These are phyloP conservation scores for Cenchrus americanus DNA, from an alignment of 176 grass and related monocot species.

Conservation along the genomic window DNA sequence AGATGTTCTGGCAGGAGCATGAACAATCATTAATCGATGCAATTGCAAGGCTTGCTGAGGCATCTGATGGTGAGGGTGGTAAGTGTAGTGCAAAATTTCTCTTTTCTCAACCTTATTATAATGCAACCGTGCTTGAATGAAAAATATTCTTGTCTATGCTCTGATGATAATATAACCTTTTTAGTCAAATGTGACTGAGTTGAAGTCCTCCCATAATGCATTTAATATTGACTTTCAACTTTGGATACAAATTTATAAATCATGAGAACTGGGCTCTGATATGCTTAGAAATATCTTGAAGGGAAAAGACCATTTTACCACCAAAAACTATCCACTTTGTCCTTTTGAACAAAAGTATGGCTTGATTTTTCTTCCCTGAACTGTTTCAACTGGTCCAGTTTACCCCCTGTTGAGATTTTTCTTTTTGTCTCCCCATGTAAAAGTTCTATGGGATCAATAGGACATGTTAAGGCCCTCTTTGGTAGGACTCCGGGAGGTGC, in stretches of 20 bases:
- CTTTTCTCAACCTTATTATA: not conserved
- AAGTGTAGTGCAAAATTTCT: constrained; percentile 28
- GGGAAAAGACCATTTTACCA: not conserved
- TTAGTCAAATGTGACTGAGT: not conserved
- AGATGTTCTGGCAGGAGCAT: constrained; percentile 57
- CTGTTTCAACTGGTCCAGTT: too few species aligned
- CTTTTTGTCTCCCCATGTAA: not conserved
- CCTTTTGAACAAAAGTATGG: not conserved
- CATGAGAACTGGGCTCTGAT: not conserved
- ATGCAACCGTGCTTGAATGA: not conserved
- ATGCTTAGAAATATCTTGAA: not conserved
- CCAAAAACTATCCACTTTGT: too few species aligned
- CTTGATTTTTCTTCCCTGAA: not conserved
- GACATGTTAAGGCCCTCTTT: not conserved
- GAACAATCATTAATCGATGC: constrained; percentile 75
- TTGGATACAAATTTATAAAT: not conserved
- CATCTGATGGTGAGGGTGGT: constrained; percentile 78
- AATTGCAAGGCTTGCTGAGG: constrained; percentile 66
- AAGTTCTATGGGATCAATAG: not conserved
- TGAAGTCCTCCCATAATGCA: not conserved
- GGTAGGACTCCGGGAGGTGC: too few species aligned
- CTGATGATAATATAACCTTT: not conserved
- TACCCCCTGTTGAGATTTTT: not conserved
- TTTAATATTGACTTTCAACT: not conserved
- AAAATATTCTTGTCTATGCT: not conserved